phyloP scores from a whole-genome alignment of 2,329 filamentous ascomycete genomes.

The Dactylellina sp. region DNA sequence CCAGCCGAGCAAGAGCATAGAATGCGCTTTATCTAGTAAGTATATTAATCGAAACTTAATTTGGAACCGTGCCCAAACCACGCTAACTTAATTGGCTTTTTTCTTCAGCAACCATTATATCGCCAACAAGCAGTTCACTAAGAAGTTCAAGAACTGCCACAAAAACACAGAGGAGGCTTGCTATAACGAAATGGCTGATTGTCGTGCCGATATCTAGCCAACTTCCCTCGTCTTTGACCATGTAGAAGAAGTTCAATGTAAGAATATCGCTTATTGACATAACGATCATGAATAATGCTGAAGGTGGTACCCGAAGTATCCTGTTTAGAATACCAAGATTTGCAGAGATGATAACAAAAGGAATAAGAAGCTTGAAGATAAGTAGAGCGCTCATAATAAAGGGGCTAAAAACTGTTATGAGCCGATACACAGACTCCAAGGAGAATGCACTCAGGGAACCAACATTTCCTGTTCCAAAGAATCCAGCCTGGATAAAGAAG shows the following conservation, averaged over 20 bases:
- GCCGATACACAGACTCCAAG: slow-evolving; percentile 85
- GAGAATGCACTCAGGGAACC: slow-evolving; percentile 94
- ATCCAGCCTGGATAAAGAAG: slow-evolving; percentile 91
- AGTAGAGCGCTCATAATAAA: slow-evolving; percentile 90
- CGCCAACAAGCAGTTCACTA: slow-evolving; percentile 83
- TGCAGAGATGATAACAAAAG: slow-evolving; percentile 90
- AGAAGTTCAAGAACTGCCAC: slow-evolving; percentile 87
- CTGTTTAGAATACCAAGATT: slow-evolving; percentile 94
- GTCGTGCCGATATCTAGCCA: slow-evolving; percentile 98
- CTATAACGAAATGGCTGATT: slow-evolving; percentile 95
- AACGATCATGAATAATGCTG: slow-evolving; percentile 89
- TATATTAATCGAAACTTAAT: too few species aligned
- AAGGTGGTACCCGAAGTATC: slow-evolving; percentile 83
- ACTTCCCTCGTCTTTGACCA: slow-evolving; percentile 93
- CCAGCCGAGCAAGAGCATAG: too few species aligned
- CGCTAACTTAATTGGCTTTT: slow-evolving; percentile 7
- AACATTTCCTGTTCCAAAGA: slow-evolving; percentile 97
- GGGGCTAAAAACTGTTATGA: slow-evolving; percentile 92
- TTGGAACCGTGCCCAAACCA: too few species aligned
- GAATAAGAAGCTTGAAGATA: slow-evolving; percentile 88
- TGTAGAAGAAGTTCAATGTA: slow-evolving; percentile 97
- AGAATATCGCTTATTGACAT: slow-evolving; percentile 92
- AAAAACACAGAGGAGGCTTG: slow-evolving; percentile 88
- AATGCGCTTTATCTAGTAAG: too few species aligned
- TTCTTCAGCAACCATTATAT: slow-evolving; percentile 74